A percentile compares a stretch with the other conserved stretches of the same genome.
phyloP scores from a whole-genome alignment of 208 protist genomes.

The Acanthamoeba sp. region DNA sequence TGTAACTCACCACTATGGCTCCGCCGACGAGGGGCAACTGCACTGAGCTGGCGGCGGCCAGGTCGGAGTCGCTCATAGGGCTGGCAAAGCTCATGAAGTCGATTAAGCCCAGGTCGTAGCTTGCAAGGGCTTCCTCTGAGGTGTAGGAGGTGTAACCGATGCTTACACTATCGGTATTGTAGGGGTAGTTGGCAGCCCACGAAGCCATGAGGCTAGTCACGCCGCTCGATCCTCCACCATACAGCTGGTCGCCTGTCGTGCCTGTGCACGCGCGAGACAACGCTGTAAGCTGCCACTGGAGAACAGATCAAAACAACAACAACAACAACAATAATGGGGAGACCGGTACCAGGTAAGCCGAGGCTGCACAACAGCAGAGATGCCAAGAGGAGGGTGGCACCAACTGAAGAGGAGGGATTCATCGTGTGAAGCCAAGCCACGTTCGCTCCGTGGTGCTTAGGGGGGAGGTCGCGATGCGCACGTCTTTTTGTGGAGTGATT shows the following conservation, averaged over 20 bases:
- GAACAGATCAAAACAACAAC: too few relatives aligned
- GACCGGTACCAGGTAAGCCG: not conserved
- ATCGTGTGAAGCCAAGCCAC: too few relatives aligned
- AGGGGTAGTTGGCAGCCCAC: not conserved
- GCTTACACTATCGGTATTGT: slow-evolving; percentile 9
- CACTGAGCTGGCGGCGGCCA: not conserved
- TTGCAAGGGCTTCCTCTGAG: not conserved
- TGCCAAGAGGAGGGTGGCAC: too few relatives aligned
- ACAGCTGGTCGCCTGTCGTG: slow-evolving; percentile 18
- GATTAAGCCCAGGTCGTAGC: not conserved
- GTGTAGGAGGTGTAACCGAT: not conserved
- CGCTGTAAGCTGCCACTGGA: too few relatives aligned
- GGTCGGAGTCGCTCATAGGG: not conserved
- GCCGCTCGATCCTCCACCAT: not conserved
- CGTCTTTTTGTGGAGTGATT: too few relatives aligned
- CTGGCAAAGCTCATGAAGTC: slow-evolving; percentile 10
- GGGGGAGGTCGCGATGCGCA: too few relatives aligned
- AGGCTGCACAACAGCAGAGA: too few relatives aligned
- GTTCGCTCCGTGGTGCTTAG: too few relatives aligned
- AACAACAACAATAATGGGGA: not conserved
- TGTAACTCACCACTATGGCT: not conserved
- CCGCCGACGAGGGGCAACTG: slow-evolving; percentile 17
- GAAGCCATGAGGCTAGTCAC: not conserved
- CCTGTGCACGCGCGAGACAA: too few relatives aligned
- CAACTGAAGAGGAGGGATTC: too few relatives aligned